Percentiles rank a stretch among this genome's conserved stretches.
phyloP scores from a whole-genome alignment of 768 basidiomycete genomes.

The Candolleomyces efflorescens region DNA sequence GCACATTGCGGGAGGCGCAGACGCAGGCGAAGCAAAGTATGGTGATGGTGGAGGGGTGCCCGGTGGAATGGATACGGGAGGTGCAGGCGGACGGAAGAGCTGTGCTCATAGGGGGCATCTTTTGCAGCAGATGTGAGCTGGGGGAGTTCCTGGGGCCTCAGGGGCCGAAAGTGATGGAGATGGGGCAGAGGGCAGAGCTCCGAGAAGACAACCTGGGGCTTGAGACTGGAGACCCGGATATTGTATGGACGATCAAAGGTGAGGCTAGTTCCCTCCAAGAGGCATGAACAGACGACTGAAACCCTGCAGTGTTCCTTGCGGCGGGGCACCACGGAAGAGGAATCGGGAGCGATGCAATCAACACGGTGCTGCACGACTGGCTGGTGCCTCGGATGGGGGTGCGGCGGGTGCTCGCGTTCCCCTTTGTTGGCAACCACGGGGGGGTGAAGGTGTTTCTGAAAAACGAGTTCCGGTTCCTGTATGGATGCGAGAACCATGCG shows the following conservation, averaged over 20 bases:
- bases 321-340: conserved; percentile 23
- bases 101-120: conserved; percentile 44
- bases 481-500: conserved; percentile 12
- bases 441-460: conserved; percentile 52
- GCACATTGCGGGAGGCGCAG: conserved; percentile 23
- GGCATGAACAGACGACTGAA: background rate
- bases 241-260: conserved; percentile 33
- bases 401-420: conserved; percentile 35
- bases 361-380: conserved; percentile 51
- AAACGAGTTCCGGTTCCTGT: conserved; percentile 22
- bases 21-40: conserved; percentile 16
- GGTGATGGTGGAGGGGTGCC: conserved; percentile 35
- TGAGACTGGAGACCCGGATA: conserved; percentile 43
- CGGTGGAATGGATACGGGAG: conserved; percentile 49
- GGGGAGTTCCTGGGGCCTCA: conserved; percentile 23
- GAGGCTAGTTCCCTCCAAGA: conserved; percentile 1
- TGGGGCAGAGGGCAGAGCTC: conserved; percentile 29
- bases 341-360: conserved; percentile 63
- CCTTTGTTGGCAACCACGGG: conserved; percentile 49
- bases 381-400: conserved; percentile 59
- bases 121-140: conserved; percentile 26
- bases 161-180: conserved; percentile 24
- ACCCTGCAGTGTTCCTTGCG: conserved; percentile 19
- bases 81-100: conserved; percentile 49
- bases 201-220: conserved; percentile 36